Percentiles rank a stretch among this genome's conserved stretches.
These are phyloP conservation scores for Fusarium foetens DNA, from an alignment of 2,329 filamentous ascomycete species.

Conservation along the genomic window DNA sequence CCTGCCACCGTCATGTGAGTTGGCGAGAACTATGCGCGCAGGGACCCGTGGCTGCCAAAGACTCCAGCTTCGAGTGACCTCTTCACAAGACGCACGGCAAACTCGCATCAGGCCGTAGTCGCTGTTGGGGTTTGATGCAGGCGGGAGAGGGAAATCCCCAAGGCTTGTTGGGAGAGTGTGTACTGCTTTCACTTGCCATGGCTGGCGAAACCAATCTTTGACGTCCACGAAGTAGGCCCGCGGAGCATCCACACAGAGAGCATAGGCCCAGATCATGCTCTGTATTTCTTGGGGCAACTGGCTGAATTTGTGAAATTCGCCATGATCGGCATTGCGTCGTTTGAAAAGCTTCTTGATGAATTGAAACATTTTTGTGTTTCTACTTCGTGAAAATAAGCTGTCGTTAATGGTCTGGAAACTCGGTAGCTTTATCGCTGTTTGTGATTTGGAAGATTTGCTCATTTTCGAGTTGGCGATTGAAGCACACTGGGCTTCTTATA, in stretches of 20 bases:
- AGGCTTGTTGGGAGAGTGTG: neutral
- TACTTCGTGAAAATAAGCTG: no score
- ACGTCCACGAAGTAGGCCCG: neutral
- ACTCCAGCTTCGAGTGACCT: neutral
- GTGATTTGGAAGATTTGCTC: no score
- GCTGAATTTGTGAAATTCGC: neutral
- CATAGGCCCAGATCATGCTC: neutral
- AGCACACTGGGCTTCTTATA: neutral
- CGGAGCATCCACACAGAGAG: neutral
- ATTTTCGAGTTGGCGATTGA: neutral
- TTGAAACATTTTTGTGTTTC: neutral
- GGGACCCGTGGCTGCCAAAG: neutral
- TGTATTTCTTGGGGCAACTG: neutral
- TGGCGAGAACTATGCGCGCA: neutral
- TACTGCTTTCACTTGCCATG: no score
- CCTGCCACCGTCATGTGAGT: neutral
- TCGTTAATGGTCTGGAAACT: no score
- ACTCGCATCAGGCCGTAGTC: neutral
- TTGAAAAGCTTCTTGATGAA: neutral
- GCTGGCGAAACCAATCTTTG: neutral
- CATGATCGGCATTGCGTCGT: neutral
- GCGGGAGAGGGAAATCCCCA: fast-evolving
- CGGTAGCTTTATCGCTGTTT: no score
- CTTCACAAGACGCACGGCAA: neutral
- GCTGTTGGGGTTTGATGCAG: neutral